Base-by-base conservation (phyloP, 257 asterid species). In the Nicotiana obtusifolia region DNA sequence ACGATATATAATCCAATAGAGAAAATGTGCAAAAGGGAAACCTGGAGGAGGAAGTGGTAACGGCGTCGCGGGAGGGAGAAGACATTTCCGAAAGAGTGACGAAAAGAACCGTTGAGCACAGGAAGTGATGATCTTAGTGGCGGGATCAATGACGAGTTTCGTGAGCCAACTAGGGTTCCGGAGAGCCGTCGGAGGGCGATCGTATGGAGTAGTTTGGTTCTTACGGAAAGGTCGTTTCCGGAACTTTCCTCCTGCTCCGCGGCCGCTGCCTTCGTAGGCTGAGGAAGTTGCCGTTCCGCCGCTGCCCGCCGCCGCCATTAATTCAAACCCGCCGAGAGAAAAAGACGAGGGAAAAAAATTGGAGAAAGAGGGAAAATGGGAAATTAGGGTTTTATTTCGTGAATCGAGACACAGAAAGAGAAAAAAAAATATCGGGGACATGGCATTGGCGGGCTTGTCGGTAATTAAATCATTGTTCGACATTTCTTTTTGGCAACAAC, bases 121-220 rank as follows among this genome's bases (percentile, higher is more conserved):
- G 19, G 88, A 88, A 31, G 92, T 82, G n/a, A 93, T 85, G 64
- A 94, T 88, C 83, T 89, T 94, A 13, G 91, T 87, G 81, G 98
- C 98, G 35, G 98, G 98, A 81, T 92, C 97, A 59, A 93, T 88
- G 24, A 96, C 88, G 76, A 92, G 90, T 87, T 91, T 93, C 76
- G 91, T 88, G 59, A 93, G 82, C 96, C 97, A 92, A 85, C 93
- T 90, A 75, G 80, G 44, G 62, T 52, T 49, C 62, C 90, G 91
- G 59, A 76, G 76, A 15, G 86, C 33, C 76, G 86, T 59, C 64
- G 82, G 76, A 7, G 94, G 91, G 15, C 91, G 91, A 82, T 86
- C 86, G 84, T 88, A 88, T 33, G 91, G 89, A 56, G 89, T 88
- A 56, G 88, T 47, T 26, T 81, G 71, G 56, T 82, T 64, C 67